Percentiles rank a stretch among this genome's conserved stretches.
phyloP scores from a whole-genome alignment of 2,329 filamentous ascomycete genomes.

The Phyllosticta citrichinensis region DNA sequence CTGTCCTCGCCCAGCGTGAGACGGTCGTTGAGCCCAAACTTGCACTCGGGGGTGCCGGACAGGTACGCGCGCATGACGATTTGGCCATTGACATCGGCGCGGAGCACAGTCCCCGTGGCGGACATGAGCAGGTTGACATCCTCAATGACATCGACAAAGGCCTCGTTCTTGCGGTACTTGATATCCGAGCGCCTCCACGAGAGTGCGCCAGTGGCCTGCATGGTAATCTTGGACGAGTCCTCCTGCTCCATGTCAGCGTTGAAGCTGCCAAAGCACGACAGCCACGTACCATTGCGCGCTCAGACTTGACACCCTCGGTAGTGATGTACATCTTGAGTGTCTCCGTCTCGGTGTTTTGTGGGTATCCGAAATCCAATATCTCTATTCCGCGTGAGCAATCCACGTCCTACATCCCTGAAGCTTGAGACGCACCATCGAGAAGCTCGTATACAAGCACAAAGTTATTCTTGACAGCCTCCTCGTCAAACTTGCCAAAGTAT shows the following conservation, averaged over 20 bases:
- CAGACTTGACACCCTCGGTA: slow-evolving; percentile 94
- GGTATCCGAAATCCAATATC: slow-evolving; percentile 97
- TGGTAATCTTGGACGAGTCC: slow-evolving; percentile 95
- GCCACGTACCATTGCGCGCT: slow-evolving; percentile 49
- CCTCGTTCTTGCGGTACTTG: slow-evolving; percentile 98
- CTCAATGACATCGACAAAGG: slow-evolving; percentile 98
- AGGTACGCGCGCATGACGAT: slow-evolving; percentile 99
- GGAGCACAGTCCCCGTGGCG: slow-evolving; percentile 87
- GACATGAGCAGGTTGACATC: slow-evolving; percentile 99
- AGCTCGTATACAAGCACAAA: slow-evolving; percentile 98
- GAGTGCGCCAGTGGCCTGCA: slow-evolving; percentile 94
- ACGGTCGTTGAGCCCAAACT: slow-evolving; percentile 94
- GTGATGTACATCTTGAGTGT: slow-evolving; percentile 99
- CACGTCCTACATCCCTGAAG: not conserved
- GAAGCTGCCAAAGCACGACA: not conserved
- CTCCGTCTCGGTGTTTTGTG: slow-evolving; percentile 97
- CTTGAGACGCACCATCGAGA: slow-evolving; percentile 59
- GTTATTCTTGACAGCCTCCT: slow-evolving; percentile 99
- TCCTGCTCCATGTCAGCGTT: slow-evolving; percentile 37
- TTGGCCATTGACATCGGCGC: slow-evolving; percentile 92
- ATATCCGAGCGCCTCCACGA: slow-evolving; percentile 97
- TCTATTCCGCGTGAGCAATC: slow-evolving; percentile 42
- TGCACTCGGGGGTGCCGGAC: slow-evolving; percentile 93
- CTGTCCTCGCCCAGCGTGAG: slow-evolving; percentile 66
- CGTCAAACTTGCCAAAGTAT: slow-evolving; percentile 98